Base-by-base conservation (phyloP, 2,329 filamentous ascomycete species). In the Ophiostoma montium region DNA sequence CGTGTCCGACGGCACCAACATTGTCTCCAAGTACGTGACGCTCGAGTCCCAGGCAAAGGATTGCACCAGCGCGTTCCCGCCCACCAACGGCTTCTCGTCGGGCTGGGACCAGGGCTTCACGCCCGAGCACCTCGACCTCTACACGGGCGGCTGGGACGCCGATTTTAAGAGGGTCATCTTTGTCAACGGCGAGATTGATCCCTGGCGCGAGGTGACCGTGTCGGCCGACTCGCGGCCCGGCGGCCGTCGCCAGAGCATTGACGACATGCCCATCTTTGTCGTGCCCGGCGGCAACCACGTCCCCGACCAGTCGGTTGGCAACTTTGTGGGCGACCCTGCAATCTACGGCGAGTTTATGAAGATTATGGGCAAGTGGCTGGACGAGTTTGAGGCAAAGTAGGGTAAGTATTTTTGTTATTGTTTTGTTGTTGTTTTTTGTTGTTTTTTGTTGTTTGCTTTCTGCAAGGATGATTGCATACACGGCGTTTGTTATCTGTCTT, bases 11-110 rank as follows among this genome's bases (percentile, higher is more conserved):
- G 11, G 65, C 47, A 52, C 51, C 30, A 53, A 48, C 48, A 50
- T 68, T 47, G 13, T 42, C 13, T 42, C 39, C 6, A n/a, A 30
- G 21, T 30, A 30, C 23, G 62, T 68, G 42, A 67, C 65, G 2
- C 60, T 58, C n/a, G 56, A 57, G 52, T 63, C 65, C 59, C n/a
- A n/a, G n/a, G n/a, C n/a, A n/a, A n/a, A n/a, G n/a, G n/a, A n/a
- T 62, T 70, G 56, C 53, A 61, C 49, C 53, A 72, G 62, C 62
- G 75, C 69, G 52, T 65, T 74, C 67, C 60, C 72, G 55, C 31
- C 41, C 16, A 39, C 30, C 46, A 47, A 54, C 49, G 52, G 74
- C 31, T 53, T 50, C 30, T 52, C 57, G 4, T 64, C 59, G 53
- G 64, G 62, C 43, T 49, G 12, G 13, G 23, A 42, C 2, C 42